Base-by-base conservation (phyloP, 257 asterid species). In the Linaria vulgaris region DNA sequence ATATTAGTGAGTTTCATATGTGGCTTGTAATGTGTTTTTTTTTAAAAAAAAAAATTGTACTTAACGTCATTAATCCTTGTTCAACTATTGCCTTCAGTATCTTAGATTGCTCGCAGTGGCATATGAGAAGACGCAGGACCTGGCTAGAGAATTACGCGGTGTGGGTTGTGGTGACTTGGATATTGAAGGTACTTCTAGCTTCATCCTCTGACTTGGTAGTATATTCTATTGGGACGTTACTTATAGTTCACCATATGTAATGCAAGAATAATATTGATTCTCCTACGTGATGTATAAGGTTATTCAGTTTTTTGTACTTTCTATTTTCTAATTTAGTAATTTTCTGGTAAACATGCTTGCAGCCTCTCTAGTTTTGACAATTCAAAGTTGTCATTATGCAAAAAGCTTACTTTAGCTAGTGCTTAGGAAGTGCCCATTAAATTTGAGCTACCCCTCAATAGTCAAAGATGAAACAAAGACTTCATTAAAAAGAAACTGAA, bases 111-210 rank as follows among this genome's bases (percentile, higher is more conserved):
- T 94, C 31, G 97, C 99, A 16, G 97, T 94, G 75, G 88, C 96
- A 56, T 90, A 94, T 81, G 97, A 87, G 74, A 94, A 87, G 85
- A 94, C 99, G 38, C 91, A 69, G 72, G 96, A 87, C 68, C 96
- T 94, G 74, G 88, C 99, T 61, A 78, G 76, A 78, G 95, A 90
- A 75, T 80, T 94, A 73, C 87, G 72, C 58, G 81, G 87, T 24
- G 95, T 94, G 58, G 99, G 99, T 43, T 94, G 99, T 56, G 95
- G 97, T 56, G 99, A 94, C 81, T 81, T 94, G 84, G 99, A 94
- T 82, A 74, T 85, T 61, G 99, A 94, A 94, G 97, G 97, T 94
- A 46, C 24, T 15, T 30, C 41, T 46, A 38, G 38, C 61, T 24
- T 66, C 59, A 34, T 61, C 59, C 0, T 20, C 27, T 61, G 59